phyloP scores from a whole-genome alignment of 1,139 yeast genomes.

The Saccharomyces hybrid region DNA sequence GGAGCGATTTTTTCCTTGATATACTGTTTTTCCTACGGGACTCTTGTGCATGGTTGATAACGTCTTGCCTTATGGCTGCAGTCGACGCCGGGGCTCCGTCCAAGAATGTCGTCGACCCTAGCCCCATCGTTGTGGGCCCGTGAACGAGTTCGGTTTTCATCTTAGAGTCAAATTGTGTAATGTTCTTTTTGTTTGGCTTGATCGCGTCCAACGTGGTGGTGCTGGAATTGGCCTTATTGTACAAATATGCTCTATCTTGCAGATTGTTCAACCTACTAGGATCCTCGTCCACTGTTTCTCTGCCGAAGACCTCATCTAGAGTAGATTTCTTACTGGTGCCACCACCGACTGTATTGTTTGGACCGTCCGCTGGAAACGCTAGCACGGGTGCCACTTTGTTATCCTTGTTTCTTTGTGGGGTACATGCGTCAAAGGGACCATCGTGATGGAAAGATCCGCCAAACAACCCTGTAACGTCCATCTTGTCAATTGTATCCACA shows the following conservation, averaged over 20 bases:
- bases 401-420: slow-evolving; percentile 86
- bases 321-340: slow-evolving; percentile 27
- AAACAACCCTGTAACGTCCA: slow-evolving; percentile 88
- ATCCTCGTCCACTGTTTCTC: neutral
- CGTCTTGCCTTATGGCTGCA: slow-evolving; percentile 35
- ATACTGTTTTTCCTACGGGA: slow-evolving; percentile 34
- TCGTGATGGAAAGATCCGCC: slow-evolving; percentile 95
- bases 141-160: slow-evolving; percentile 63
- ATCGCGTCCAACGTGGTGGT: slow-evolving; percentile 31
- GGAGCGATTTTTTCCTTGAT: slow-evolving; percentile 63
- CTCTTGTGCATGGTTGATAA: slow-evolving; percentile 6
- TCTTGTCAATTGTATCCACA: slow-evolving; percentile 83
- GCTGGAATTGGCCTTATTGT: neutral
- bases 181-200: slow-evolving; percentile 37
- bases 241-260: neutral
- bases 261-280: slow-evolving; percentile 6
- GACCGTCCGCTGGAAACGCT: slow-evolving; percentile 92
- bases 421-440: slow-evolving; percentile 97
- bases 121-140: slow-evolving; percentile 70
- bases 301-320: slow-evolving; percentile 21
- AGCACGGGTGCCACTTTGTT: slow-evolving; percentile 77
- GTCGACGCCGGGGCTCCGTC: slow-evolving; percentile 91
- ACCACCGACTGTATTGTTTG: slow-evolving; percentile 75
- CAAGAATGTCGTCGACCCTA: slow-evolving; percentile 76
- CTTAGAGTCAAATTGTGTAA: slow-evolving; percentile 58